Base-by-base conservation (phyloP, 208 protist species). In the Leptomonas pyrrhocoris region DNA sequence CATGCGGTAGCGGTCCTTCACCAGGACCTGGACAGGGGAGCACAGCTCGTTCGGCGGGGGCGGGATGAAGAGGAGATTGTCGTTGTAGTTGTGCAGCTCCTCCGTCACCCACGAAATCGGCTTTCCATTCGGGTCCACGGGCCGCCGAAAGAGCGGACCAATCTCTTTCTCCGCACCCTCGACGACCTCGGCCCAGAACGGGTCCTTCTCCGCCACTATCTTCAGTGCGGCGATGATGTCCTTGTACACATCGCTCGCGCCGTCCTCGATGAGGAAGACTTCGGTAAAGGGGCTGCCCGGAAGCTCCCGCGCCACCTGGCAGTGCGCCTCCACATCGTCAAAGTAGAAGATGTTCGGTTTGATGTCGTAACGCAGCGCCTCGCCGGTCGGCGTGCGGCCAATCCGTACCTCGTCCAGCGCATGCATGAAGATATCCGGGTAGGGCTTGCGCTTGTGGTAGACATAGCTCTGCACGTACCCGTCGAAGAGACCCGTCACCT, bases 271-370 rank as follows among this genome's bases (percentile, higher is more conserved):
- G 12, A 83, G 70, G 25, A 81, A 94, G 2, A 86, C 85, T 2
- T 90, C 79, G 9, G 84, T 86, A 68, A 94, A 91, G 1, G 88
- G 83, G 57, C 56, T 78, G 23, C 83, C 88, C 3, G 81, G 70
- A 27, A 91, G 58, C 27, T 82, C 68, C 18, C 82, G 76, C 0
- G 88, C 88, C 15, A 84, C 79, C 65, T 87, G 77, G 77, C 85
- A 91, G 73, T 91, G 83, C 27, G 81, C 75, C 31, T 69, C 68
- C 18, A 90, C 74, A 30, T 89, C 83, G 31, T 94, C 88, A 80
- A 94, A 94, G 69, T 85, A 88, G 68, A 91, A 91, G 46, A 91
- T 82, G 75, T 88, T 80, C 11, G 88, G 88, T 68, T 83, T 79
- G 31, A 90, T 73, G 60, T 81, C 80, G 73, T 83, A 93, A 34